Evolutionary conservation across 2,329 filamentous ascomycete genomes (phyloP).

Genomic region (Sordariomycetes sp.): DNA sequence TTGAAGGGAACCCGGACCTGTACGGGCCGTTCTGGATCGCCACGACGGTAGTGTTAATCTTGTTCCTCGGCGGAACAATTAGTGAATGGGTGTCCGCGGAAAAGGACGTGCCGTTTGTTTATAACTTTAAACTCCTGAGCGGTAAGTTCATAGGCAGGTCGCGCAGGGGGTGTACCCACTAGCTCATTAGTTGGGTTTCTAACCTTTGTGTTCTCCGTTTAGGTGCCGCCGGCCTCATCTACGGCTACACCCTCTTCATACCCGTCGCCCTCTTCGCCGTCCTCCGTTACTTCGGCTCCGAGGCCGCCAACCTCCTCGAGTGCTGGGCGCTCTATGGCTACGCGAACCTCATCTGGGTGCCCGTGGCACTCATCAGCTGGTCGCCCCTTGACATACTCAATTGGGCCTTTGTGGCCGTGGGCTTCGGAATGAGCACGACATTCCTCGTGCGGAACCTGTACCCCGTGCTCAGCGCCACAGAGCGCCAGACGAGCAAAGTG

Average conservation of each 20-base stretch:
- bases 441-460: conserved; percentile 81
- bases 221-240: conserved; percentile 82
- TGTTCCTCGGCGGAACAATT: conserved; percentile 92
- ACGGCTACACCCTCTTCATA: conserved; percentile 85
- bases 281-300: conserved; percentile 89
- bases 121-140: conserved; percentile 81
- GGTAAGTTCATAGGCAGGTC: conserved; percentile 47
- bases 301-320: conserved; percentile 84
- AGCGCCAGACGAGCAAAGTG: conserved; percentile 81
- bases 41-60: conserved; percentile 87
- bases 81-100: conserved; percentile 70
- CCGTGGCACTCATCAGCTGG: conserved; percentile 84
- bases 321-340: conserved; percentile 95
- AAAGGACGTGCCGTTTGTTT: conserved; percentile 63
- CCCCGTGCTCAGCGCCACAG: conserved; percentile 84
- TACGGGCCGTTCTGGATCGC: conserved; percentile 99
- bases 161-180: neutral
- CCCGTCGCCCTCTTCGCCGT: conserved; percentile 77
- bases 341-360: conserved; percentile 93
- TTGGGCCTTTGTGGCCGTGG: conserved; percentile 83
- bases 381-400: conserved; percentile 77
- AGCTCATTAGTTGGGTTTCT: neutral
- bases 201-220: neutral
- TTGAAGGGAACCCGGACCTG: conserved; percentile 91
- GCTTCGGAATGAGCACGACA: conserved; percentile 68